phyloP scores from a whole-genome alignment of 2,329 filamentous ascomycete genomes.

The Hypoxylon sp. region DNA sequence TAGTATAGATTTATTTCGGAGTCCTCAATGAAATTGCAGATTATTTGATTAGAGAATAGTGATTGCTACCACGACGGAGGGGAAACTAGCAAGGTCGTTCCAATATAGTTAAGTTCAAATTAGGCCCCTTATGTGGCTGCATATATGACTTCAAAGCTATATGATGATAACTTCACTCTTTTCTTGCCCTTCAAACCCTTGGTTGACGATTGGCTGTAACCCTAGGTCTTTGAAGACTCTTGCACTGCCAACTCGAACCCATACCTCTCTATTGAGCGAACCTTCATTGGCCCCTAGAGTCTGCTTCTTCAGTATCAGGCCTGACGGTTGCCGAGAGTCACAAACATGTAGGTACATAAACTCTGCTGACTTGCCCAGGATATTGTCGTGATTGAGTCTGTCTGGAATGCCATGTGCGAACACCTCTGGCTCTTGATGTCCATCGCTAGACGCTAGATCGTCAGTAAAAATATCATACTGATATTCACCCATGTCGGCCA shows the following conservation, averaged over 20 bases:
- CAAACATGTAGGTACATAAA: constrained; percentile 1
- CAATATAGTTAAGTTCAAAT: too few species aligned
- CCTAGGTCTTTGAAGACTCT: background rate
- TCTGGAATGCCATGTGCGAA: background rate
- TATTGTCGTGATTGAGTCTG: background rate
- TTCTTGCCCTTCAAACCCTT: background rate
- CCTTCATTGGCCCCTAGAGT: background rate
- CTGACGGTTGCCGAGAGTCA: background rate
- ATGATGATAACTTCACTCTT: background rate
- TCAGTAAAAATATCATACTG: background rate
- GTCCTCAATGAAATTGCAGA: too few species aligned
- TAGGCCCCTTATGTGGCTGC: too few species aligned
- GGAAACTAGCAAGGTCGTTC: too few species aligned
- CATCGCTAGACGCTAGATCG: background rate
- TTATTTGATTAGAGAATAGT: too few species aligned
- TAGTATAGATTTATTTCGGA: too few species aligned
- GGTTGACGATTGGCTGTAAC: background rate
- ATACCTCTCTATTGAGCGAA: background rate
- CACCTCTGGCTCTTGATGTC: background rate
- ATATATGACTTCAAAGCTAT: background rate
- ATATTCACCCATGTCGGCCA: background rate
- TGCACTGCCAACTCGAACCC: background rate
- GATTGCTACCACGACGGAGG: too few species aligned
- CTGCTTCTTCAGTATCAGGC: constrained; percentile 2
- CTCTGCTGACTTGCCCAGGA: background rate